Evolutionary conservation across 352 stramenopile genomes (phyloP), one percentile per base, ranked within the genome.

Genomic region (Phytophthora multivora): DNA sequence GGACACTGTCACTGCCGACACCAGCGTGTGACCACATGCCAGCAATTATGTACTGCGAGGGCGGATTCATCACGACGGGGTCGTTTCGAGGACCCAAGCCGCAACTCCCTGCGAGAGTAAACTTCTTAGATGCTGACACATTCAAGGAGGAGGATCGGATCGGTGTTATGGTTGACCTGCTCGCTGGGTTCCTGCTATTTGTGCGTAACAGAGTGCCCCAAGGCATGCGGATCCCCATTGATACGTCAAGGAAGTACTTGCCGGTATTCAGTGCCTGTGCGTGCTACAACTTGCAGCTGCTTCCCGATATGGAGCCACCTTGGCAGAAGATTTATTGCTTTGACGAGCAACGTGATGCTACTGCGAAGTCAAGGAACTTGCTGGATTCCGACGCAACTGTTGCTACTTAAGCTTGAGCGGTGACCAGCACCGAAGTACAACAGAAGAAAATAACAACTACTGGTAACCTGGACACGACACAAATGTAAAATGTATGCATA

Each of bases 31-130:
- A 91, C 43, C 62, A 84, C 62, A 84, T 91, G 53, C 76, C 82
- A 3, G 82, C 79, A n/a, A 75, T 91, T 51, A 91, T 91, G 79
- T 91, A 91, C 46, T 80, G 77, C 23, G 78, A 88, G 56, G 72
- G 63, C 11, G 82, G 82, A 8, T 80, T 89, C 47, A 80, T 91
- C 63, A 89, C 82, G 0, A 88, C 72, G n/a, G 79, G 82, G 40
- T 74, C 79, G 36, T 91, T 91, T 26, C 65, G 78, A 41, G 81
- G 81, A 8, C 79, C 77, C 0, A 80, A 81, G 8, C 65, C 78
- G 23, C 64, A 56, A 40, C 57, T 91, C 7, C 82, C 79, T 9
- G 61, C 66, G 11, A 51, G 56, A 4, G 61, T 84, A 2, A 73
- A 56, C 18, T 73, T 80, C 53, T 65, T 91, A 51, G 73, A 79